Percentiles rank a stretch among this genome's conserved stretches.
Conservation (phyloP, 352 stramenopile genomes). For the Elongisporangium senticosum region DNA sequence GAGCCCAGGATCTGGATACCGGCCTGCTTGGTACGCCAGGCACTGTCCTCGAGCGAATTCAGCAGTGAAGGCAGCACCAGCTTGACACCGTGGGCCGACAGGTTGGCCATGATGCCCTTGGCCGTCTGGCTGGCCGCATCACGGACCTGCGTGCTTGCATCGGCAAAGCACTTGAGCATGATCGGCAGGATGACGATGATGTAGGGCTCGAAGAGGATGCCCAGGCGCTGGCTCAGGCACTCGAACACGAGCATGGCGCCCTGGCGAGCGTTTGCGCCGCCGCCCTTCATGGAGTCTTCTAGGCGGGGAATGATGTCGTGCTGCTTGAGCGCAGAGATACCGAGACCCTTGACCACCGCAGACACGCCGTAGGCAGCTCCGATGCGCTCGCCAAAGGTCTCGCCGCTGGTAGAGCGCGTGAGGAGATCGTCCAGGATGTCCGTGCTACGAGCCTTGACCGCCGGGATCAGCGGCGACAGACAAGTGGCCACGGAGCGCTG, state of each 20-base stretch:
- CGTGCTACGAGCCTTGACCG: slow-evolving; percentile 70
- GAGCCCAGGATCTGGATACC: slow-evolving; percentile 97
- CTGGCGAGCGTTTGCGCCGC: slow-evolving; percentile 79
- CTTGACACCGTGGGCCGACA: slow-evolving; percentile 99
- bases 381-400: slow-evolving; percentile 85
- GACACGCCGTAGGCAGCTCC: slow-evolving; percentile 97
- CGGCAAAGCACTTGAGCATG: slow-evolving; percentile 97
- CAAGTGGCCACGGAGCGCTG: slow-evolving; percentile 90
- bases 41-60: slow-evolving; percentile 88
- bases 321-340: slow-evolving; percentile 97
- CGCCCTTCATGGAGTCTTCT: slow-evolving; percentile 77
- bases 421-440: slow-evolving; percentile 75
- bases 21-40: slow-evolving; percentile 98
- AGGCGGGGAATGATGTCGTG: slow-evolving; percentile 94
- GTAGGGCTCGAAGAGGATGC: slow-evolving; percentile 97
- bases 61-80: slow-evolving; percentile 97
- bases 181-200: slow-evolving; percentile 98
- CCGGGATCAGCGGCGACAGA: slow-evolving; percentile 84
- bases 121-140: slow-evolving; percentile 93
- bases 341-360: slow-evolving; percentile 98
- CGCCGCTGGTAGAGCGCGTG: slow-evolving; percentile 55
- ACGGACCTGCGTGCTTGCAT: slow-evolving; percentile 94
- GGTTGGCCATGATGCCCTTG: slow-evolving; percentile 97
- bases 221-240: slow-evolving; percentile 93
- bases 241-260: slow-evolving; percentile 97